Evolutionary conservation across 768 basidiomycete species (phyloP).

Genomic region (Peribolospora kevripleyi): DNA sequence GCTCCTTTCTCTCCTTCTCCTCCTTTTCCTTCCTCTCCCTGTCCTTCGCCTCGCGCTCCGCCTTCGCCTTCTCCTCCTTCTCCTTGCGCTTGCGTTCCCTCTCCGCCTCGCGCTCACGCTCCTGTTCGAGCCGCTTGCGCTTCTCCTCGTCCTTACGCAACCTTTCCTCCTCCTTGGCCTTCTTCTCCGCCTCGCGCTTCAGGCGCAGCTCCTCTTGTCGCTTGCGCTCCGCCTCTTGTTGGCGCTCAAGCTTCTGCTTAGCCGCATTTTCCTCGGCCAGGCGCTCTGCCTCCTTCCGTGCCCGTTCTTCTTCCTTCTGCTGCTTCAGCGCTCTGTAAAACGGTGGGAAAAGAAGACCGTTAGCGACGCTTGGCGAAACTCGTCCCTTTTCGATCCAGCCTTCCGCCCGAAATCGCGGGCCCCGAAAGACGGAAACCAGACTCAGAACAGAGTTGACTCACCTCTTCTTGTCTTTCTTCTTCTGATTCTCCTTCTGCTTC

Average conservation of each 20-base stretch:
- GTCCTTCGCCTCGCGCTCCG: constrained; percentile 47
- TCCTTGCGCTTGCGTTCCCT: constrained; percentile 24
- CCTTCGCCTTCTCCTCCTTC: constrained; percentile 29
- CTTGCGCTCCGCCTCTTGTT: constrained; percentile 57
- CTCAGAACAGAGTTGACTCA: constrained; percentile 19
- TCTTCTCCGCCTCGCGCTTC: constrained; percentile 40
- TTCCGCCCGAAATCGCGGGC: not conserved
- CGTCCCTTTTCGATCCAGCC: not conserved
- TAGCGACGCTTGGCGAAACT: not conserved
- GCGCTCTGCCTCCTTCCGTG: constrained; percentile 55
- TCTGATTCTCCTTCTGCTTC: constrained; percentile 79
- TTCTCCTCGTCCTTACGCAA: constrained; percentile 59
- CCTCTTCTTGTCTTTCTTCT: constrained; percentile 99
- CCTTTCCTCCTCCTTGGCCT: constrained; percentile 23
- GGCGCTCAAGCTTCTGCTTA: constrained; percentile 48
- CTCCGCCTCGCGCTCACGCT: constrained; percentile 27
- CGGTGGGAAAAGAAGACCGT: not conserved
- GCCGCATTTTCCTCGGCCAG: constrained; percentile 60
- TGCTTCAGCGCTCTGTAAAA: constrained; percentile 54
- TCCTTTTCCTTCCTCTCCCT: constrained; percentile 25
- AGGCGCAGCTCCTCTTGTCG: constrained; percentile 68
- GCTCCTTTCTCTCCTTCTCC: constrained; percentile 34
- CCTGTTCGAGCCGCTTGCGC: constrained; percentile 48
- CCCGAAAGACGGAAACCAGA: constrained; percentile 2
- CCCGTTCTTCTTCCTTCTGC: constrained; percentile 77